Evolutionary conservation across 768 basidiomycete genomes (phyloP).

Genomic region (Lyophyllum decastes): DNA sequence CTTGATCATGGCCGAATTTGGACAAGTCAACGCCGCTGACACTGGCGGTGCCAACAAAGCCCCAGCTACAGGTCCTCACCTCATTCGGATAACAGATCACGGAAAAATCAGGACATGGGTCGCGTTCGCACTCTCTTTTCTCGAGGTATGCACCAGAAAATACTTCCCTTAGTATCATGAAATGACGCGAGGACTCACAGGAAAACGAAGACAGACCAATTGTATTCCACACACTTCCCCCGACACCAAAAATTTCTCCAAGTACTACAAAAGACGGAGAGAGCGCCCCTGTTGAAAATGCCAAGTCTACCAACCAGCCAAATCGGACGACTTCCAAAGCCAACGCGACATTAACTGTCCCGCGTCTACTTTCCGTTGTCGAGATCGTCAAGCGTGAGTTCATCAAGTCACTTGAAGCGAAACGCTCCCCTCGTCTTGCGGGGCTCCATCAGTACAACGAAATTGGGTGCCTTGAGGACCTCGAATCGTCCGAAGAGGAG

Average conservation of each 20-base stretch:
- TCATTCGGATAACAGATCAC: constrained; percentile 54
- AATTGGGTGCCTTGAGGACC: constrained; percentile 55
- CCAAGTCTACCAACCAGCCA: neutral
- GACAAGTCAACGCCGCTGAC: neutral
- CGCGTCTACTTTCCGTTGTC: constrained; percentile 73
- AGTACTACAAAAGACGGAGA: neutral
- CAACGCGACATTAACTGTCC: constrained; percentile 42
- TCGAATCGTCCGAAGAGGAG: constrained; percentile 19
- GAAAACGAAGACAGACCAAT: constrained; percentile 49
- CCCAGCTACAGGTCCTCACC: constrained; percentile 19
- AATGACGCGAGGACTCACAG: constrained; percentile 26
- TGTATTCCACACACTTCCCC: constrained; percentile 62
- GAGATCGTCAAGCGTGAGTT: constrained; percentile 89
- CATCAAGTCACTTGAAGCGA: constrained; percentile 49
- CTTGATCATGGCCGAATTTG: neutral
- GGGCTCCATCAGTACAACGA: constrained; percentile 83
- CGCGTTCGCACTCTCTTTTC: constrained; percentile 50
- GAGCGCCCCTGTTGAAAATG: neutral
- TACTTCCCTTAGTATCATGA: neutral
- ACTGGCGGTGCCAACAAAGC: neutral
- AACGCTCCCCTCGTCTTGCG: constrained; percentile 36
- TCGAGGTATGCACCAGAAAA: constrained; percentile 41
- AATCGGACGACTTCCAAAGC: constrained; percentile 14
- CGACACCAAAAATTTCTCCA: constrained; percentile 14
- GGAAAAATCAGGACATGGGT: constrained; percentile 60